phyloP scores from a whole-genome alignment of 208 protist species.

The Acanthamoeba royreba region DNA sequence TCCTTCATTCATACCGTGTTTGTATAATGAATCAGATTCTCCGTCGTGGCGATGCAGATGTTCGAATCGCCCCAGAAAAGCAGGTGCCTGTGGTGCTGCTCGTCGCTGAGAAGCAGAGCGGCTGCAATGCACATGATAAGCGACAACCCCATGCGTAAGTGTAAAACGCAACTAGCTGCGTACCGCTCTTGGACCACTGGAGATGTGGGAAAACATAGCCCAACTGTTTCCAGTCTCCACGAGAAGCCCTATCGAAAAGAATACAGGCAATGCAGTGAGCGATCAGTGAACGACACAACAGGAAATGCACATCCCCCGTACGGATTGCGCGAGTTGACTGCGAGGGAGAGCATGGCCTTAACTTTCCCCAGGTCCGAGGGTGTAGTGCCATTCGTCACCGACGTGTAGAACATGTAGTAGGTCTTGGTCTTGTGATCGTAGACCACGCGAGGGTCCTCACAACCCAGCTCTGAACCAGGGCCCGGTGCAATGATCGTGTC shows the following conservation, averaged over 20 bases:
- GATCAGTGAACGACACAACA: background rate
- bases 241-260: background rate
- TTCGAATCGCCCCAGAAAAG: background rate
- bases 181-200: background rate
- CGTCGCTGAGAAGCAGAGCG: background rate
- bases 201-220: background rate
- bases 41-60: background rate
- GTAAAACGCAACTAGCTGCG: background rate
- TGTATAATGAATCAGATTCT: background rate
- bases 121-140: background rate
- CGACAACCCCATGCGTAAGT: background rate
- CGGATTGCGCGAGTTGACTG: background rate
- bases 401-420: conserved; percentile 52
- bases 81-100: background rate
- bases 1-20: background rate
- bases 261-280: no score
- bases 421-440: conserved; percentile 28
- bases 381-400: background rate
- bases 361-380: background rate
- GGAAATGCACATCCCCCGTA: background rate
- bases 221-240: background rate
- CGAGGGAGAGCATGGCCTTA: background rate
- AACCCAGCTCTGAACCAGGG: background rate
- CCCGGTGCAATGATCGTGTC: background rate
- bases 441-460: conserved; percentile 32